Evolutionary conservation across 768 basidiomycete species (phyloP).

Genomic region (Serendipita vermifera): DNA sequence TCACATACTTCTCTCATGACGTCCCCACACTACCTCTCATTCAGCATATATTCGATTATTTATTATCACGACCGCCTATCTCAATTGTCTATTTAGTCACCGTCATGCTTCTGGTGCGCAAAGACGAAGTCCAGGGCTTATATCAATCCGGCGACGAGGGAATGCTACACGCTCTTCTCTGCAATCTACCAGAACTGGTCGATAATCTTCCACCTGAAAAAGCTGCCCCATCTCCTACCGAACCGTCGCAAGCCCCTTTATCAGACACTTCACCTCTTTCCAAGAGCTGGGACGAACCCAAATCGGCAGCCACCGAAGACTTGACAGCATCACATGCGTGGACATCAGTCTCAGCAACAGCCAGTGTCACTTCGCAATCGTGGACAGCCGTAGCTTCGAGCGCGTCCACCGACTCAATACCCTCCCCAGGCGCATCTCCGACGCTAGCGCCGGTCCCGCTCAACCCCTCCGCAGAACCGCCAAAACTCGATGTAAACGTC

Average conservation of each 20-base stretch:
- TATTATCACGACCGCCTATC: constrained; percentile 72
- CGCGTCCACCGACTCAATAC: background rate
- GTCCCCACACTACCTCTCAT: constrained; percentile 79
- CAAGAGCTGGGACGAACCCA: background rate
- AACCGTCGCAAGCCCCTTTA: background rate
- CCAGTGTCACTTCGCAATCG: background rate
- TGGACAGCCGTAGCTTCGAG: background rate
- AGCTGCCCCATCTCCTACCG: background rate
- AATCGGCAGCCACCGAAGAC: background rate
- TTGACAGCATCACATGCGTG: background rate
- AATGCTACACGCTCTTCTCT: constrained; percentile 63
- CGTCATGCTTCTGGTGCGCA: constrained; percentile 63
- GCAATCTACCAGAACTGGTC: constrained; percentile 14
- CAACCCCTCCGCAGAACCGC: background rate
- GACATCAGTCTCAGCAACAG: background rate
- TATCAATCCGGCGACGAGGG: constrained; percentile 56
- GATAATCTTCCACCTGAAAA: constrained; percentile 31
- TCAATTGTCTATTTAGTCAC: constrained; percentile 69
- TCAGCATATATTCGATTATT: constrained; percentile 84
- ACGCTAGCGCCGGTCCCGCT: constrained; percentile 2
- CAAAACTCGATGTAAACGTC: background rate
- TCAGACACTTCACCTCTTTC: background rate
- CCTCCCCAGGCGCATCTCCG: background rate
- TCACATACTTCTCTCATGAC: constrained; percentile 89
- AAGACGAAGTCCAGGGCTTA: constrained; percentile 48